A percentile compares a stretch with the other conserved stretches of the same genome.
Evolutionary conservation across 345 rosid species (phyloP).

Genomic region (Eucalyptus pumila): DNA sequence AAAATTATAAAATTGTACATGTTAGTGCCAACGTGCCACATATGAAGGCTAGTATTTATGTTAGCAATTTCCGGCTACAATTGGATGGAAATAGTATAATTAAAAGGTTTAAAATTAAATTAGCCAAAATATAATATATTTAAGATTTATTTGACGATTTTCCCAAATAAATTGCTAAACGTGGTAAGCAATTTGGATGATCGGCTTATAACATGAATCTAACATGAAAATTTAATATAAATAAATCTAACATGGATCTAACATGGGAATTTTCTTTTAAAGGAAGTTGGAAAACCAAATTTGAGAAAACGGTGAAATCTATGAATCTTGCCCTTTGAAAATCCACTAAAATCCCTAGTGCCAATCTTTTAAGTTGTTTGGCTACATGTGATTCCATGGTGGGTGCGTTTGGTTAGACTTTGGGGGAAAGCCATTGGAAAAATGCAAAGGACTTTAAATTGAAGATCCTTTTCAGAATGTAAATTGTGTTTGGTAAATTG

Average conservation of each 20-base stretch:
- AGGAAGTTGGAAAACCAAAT: no score
- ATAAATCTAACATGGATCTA: no score
- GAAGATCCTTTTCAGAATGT: no score
- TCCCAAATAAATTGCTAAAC: no score
- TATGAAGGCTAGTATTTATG: accelerated
- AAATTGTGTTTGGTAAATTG: no score
- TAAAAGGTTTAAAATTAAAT: no score
- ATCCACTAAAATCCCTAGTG: neutral
- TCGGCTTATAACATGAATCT: neutral
- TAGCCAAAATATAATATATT: neutral
- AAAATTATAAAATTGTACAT: no score
- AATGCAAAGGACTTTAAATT: no score
- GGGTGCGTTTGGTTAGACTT: no score
- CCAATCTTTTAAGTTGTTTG: neutral
- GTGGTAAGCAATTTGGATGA: neutral
- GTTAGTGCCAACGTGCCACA: accelerated
- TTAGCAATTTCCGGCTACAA: accelerated
- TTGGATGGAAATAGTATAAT: no score
- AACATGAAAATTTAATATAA: neutral
- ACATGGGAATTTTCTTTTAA: neutral
- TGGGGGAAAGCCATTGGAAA: no score
- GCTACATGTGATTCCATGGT: neutral
- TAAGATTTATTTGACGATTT: neutral
- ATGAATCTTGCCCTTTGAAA: neutral
- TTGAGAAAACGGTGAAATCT: neutral